Conservation (phyloP, 352 stramenopile species). For the Lagenidium sp. region DNA sequence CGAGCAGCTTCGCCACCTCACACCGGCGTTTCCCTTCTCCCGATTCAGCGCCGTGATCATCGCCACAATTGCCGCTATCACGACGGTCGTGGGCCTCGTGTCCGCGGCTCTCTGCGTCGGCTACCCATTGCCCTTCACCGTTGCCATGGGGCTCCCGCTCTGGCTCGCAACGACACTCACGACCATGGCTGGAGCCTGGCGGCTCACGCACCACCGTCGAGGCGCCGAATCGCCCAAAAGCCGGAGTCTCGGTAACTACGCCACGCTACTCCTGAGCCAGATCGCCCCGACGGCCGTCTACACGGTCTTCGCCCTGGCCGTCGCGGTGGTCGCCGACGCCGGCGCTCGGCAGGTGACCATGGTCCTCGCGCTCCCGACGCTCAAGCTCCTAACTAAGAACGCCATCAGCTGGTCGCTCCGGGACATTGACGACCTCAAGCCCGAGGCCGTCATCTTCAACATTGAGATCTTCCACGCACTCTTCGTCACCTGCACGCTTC, state of each 20-base stretch:
- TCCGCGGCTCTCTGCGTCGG: background rate
- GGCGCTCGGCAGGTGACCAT: slow-evolving; percentile 5
- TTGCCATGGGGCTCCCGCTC: background rate
- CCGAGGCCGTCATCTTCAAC: slow-evolving; percentile 3
- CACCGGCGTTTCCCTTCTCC: background rate
- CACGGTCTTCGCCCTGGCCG: slow-evolving; percentile 15
- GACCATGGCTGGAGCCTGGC: background rate
- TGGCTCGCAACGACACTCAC: background rate
- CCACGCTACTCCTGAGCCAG: slow-evolving; percentile 12
- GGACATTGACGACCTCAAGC: slow-evolving; percentile 4
- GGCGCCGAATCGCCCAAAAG: background rate
- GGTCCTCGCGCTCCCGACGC: slow-evolving; percentile 3
- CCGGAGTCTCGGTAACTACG: background rate
- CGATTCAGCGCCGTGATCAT: background rate
- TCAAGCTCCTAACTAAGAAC: slow-evolving; percentile 15
- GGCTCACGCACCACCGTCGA: background rate
- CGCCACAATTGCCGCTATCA: background rate
- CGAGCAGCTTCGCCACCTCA: background rate
- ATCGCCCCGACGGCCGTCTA: slow-evolving; percentile 16
- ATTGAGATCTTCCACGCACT: slow-evolving; percentile 11
- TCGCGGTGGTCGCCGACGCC: slow-evolving; percentile 1
- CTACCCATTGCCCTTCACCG: slow-evolving; percentile 3
- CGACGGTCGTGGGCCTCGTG: background rate
- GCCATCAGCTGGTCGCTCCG: slow-evolving; percentile 1
- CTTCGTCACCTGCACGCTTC: slow-evolving; percentile 2